phyloP scores from a whole-genome alignment of 768 basidiomycete species.

The Kwoniella botswanensis region DNA sequence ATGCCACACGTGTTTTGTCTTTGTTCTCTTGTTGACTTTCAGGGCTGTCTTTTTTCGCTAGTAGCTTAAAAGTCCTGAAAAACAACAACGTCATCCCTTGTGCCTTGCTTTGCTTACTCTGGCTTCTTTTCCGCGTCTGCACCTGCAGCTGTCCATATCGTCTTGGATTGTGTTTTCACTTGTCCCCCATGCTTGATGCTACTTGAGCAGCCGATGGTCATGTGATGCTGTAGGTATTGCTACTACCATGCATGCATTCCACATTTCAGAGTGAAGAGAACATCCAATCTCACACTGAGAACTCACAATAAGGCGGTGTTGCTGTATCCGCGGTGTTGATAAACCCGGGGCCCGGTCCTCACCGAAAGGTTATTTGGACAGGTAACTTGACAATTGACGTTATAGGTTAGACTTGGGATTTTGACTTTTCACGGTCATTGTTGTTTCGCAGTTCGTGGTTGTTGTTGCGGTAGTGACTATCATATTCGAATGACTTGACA shows the following conservation, averaged over 20 bases:
- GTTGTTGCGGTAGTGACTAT: background rate
- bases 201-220: too few relatives aligned
- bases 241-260: too few relatives aligned
- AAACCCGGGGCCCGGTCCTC: constrained; percentile 7
- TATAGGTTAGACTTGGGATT: background rate
- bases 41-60: background rate
- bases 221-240: too few relatives aligned
- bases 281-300: too few relatives aligned
- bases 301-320: background rate
- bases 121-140: too few relatives aligned
- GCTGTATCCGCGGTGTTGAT: background rate
- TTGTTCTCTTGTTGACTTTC: background rate
- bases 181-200: background rate
- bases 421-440: background rate
- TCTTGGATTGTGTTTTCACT: background rate
- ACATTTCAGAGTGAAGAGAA: too few relatives aligned
- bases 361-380: constrained; percentile 12
- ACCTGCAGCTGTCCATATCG: background rate
- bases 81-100: constrained; percentile 1
- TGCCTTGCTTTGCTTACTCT: background rate
- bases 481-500: background rate
- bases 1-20: background rate
- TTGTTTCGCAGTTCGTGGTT: too few relatives aligned
- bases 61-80: background rate
- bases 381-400: constrained; percentile 4